Evolutionary conservation across 768 basidiomycete species (phyloP).

Genomic region (Suillus sp.): DNA sequence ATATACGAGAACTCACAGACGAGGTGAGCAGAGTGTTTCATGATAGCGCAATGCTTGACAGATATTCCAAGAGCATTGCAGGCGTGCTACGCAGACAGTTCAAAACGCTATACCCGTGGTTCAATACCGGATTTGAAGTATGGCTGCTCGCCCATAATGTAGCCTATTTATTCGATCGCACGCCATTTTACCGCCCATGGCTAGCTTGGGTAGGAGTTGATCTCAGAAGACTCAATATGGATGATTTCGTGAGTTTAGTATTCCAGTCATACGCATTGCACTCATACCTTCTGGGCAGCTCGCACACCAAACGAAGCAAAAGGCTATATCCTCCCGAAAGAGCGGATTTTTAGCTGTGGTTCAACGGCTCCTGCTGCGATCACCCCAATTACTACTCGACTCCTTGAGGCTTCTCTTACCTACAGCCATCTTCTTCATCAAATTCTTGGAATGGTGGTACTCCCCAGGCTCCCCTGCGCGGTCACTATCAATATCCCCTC

Average conservation of each 20-base stretch:
- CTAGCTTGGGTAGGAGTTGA: constrained; percentile 82
- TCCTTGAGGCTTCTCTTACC: constrained; percentile 80
- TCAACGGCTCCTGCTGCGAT: constrained; percentile 47
- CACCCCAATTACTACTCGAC: constrained; percentile 70
- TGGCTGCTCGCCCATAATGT: constrained; percentile 85
- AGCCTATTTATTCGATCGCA: constrained; percentile 86
- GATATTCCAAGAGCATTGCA: constrained; percentile 45
- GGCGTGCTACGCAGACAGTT: constrained; percentile 61
- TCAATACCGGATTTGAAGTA: constrained; percentile 76
- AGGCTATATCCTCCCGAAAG: constrained; percentile 25
- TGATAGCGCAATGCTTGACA: constrained; percentile 11
- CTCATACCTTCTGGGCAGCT: constrained; percentile 20
- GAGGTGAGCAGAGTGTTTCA: constrained; percentile 42
- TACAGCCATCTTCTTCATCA: constrained; percentile 91
- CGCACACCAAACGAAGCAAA: constrained; percentile 18
- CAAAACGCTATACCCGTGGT: constrained; percentile 79
- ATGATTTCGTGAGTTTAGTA: constrained; percentile 66
- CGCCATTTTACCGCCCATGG: constrained; percentile 91
- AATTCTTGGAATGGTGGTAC: constrained; percentile 99
- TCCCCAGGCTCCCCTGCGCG: constrained; percentile 88
- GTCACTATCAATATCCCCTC: constrained; percentile 59
- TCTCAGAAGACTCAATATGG: constrained; percentile 73
- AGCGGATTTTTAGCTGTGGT: constrained; percentile 46
- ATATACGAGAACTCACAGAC: constrained; percentile 50
- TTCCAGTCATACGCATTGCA: constrained; percentile 2